Conservation (phyloP, 2,329 filamentous ascomycete genomes). For the Sphaerulina musiva region DNA sequence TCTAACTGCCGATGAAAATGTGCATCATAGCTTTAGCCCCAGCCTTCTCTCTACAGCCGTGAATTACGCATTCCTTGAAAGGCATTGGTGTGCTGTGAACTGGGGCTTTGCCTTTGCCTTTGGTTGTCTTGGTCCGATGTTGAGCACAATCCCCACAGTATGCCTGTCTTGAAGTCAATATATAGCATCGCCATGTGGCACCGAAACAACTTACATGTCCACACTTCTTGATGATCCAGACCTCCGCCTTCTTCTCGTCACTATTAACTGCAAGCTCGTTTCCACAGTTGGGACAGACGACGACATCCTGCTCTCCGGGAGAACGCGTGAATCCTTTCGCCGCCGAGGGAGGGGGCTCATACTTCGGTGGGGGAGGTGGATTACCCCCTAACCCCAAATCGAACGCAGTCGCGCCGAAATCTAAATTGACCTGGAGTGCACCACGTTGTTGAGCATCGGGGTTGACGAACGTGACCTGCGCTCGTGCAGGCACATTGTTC, state of each 20-base stretch:
- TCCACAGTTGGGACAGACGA: conserved; percentile 81
- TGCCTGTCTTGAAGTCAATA: conserved; percentile 34
- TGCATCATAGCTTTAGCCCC: conserved; percentile 19
- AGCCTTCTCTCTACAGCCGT: conserved; percentile 33
- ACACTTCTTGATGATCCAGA: conserved; percentile 86
- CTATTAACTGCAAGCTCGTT: conserved; percentile 74
- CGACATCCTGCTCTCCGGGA: conserved; percentile 62
- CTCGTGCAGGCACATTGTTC: neutral
- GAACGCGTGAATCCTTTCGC: conserved; percentile 74
- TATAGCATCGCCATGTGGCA: neutral
- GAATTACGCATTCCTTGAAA: conserved; percentile 43
- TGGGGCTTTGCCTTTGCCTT: conserved; percentile 24
- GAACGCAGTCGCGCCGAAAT: conserved; percentile 42
- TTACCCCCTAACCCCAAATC: conserved; percentile 34
- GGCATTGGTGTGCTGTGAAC: conserved; percentile 26
- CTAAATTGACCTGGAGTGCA: conserved; percentile 19
- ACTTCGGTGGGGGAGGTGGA: conserved; percentile 37
- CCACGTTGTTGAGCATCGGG: neutral
- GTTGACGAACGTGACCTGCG: conserved; percentile 2
- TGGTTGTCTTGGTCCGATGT: conserved; percentile 28
- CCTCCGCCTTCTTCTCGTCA: conserved; percentile 65
- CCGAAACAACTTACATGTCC: conserved; percentile 65
- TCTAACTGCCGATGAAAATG: conserved; percentile 28
- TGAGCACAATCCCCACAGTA: conserved; percentile 50
- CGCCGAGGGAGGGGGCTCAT: conserved; percentile 60